A percentile compares a stretch with the other conserved stretches of the same genome.
Conservation (phyloP, 2,329 filamentous ascomycete genomes). For the Pseudogymnoascus sp. region DNA sequence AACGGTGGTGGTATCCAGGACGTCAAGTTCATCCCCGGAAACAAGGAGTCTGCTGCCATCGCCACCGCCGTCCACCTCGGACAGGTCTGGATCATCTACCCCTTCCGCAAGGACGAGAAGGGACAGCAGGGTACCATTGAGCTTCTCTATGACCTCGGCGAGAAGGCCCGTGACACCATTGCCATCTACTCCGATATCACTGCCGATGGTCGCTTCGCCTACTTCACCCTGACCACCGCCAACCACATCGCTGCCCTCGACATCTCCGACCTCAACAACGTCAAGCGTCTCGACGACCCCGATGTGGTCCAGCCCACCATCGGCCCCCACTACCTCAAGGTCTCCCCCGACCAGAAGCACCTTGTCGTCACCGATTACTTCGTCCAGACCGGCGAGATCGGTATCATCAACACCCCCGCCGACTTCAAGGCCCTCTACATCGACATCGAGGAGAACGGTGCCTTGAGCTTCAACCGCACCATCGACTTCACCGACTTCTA, state of each 20-base stretch:
- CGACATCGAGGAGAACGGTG: constrained; percentile 47
- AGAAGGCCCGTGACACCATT: constrained; percentile 45
- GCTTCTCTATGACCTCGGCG: constrained; percentile 50
- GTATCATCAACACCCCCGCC: constrained; percentile 51
- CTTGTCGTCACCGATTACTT: constrained; percentile 59
- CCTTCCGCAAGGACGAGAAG: constrained; percentile 45
- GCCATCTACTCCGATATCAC: constrained; percentile 56
- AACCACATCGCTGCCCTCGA: constrained; percentile 57
- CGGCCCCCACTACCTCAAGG: constrained; percentile 57
- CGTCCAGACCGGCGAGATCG: constrained; percentile 54
- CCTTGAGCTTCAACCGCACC: constrained; percentile 50
- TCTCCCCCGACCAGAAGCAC: constrained; percentile 57
- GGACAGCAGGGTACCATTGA: constrained; percentile 52
- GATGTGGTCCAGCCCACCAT: constrained; percentile 50
- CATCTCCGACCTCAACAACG: constrained; percentile 51
- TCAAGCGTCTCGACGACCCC: constrained; percentile 54
- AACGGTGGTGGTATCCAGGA: constrained; percentile 54
- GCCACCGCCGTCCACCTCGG: constrained; percentile 53
- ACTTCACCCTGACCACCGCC: constrained; percentile 52
- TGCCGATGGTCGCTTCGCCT: constrained; percentile 49
- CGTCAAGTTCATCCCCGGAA: constrained; percentile 57
- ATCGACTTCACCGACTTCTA: constrained; percentile 51
- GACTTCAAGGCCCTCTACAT: constrained; percentile 58
- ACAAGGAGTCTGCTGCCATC: constrained; percentile 49
- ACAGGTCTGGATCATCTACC: constrained; percentile 59